These are phyloP conservation scores for Penicillium egyptiacum DNA, from an alignment of 495 filamentous ascomycete genomes.

Conservation along the genomic window DNA sequence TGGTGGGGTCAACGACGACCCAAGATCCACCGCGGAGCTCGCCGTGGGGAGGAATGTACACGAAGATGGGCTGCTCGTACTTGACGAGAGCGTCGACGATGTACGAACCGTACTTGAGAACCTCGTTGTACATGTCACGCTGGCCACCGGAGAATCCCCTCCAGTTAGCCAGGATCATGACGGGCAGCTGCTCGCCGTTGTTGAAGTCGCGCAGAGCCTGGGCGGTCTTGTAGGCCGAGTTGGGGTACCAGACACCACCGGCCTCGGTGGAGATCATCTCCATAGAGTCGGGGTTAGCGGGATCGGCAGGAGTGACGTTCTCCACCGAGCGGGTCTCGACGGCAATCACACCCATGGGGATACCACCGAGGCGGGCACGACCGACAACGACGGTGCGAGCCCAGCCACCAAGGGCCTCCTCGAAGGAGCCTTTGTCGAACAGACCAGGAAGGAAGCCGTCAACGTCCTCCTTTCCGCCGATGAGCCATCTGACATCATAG, in stretches of 20 bases:
- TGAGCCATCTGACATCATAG: constrained; percentile 94
- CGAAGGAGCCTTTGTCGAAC: constrained; percentile 95
- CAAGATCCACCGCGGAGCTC: constrained; percentile 98
- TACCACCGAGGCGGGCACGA: constrained; percentile 94
- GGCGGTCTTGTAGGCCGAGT: constrained; percentile 98
- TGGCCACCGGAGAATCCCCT: constrained; percentile 99
- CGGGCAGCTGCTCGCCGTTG: constrained; percentile 93
- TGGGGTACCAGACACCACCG: constrained; percentile 99
- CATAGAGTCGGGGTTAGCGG: constrained; percentile 96
- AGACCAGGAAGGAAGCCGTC: constrained; percentile 86
- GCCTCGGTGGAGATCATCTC: constrained; percentile 92
- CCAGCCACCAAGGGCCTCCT: constrained; percentile 96
- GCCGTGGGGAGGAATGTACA: constrained; percentile 96
- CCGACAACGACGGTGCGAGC: constrained; percentile 95
- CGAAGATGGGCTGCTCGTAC: constrained; percentile 96
- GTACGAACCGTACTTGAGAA: constrained; percentile 98
- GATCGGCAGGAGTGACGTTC: constrained; percentile 96
- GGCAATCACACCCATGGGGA: constrained; percentile 97
- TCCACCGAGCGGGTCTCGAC: constrained; percentile 95
- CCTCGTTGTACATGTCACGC: constrained; percentile 99
- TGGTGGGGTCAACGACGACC: constrained; percentile 98
- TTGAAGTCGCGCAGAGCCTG: constrained; percentile 99
- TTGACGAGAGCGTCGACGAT: constrained; percentile 98
- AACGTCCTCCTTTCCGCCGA: constrained; percentile 84
- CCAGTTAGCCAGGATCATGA: constrained; percentile 99